Evolutionary conservation across 2,329 filamentous ascomycete genomes (phyloP), one percentile per base, ranked within the genome.

Genomic region (Aspergillus neotritici): DNA sequence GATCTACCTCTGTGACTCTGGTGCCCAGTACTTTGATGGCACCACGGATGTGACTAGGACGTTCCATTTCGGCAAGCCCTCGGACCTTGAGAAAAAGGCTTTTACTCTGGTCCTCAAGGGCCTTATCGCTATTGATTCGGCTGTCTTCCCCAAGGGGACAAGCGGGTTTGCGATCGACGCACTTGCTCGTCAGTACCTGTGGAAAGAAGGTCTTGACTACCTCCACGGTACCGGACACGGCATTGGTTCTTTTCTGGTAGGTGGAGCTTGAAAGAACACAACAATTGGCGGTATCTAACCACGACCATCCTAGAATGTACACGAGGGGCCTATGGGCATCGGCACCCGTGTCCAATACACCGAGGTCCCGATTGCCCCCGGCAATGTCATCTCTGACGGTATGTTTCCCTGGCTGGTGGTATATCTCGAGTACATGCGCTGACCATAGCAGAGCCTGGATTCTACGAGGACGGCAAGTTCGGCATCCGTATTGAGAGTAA

Each of bases 41-140:
- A 98, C 93, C 0, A 98, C 93, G 0, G 93, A 98, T 61, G 94
- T 88, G 0, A 98, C 93, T 4, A 79, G 93, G 33, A 98, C 93
- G 0, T 73, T 95, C 31, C 93, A 98, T 61, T 97, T 97, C 62
- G 87, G 88, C 36, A 77, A 82, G 17, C 93, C 93, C 1, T 87
- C 85, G 0, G 80, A 82, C 4, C 84, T 86, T 60, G 90, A 98
- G 68, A 86, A 79, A 58, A 87, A 88, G 61, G 83, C 91, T 0
- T 96, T 96, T 65, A 98, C 93, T 0, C 74, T 98, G 9, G 93
- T 98, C 1, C 73, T 98, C 13, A 97, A 97, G 69, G 93, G 93
- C 5, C 83, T 95, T 55, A 95, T 98, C 56, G 86, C 84, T 12
- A 75, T 98, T 4, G 91, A 96, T 57, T 78, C 80, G 48, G 86